These are phyloP conservation scores for Tremellales sp. DNA, from an alignment of 1,284 basidiomycete species.

Conservation along the genomic window DNA sequence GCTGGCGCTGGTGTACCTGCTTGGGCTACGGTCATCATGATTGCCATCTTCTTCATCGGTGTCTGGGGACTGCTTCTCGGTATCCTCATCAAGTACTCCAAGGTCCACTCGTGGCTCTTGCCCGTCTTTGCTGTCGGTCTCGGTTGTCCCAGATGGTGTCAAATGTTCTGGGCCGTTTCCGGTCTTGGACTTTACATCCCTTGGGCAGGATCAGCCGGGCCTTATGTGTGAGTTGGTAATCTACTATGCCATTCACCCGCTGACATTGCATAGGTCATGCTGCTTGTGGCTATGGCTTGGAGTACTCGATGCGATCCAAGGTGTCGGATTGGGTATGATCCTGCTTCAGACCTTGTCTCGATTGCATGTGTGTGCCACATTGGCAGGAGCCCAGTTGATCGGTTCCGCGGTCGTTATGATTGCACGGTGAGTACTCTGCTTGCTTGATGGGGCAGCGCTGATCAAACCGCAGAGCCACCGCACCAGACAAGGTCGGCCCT, in stretches of 20 bases:
- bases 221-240: conserved; percentile 58
- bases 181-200: conserved; percentile 68
- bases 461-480: conserved; percentile 31
- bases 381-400: conserved; percentile 70
- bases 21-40: conserved; percentile 74
- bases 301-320: conserved; percentile 85
- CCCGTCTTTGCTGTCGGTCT: conserved; percentile 90
- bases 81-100: conserved; percentile 77
- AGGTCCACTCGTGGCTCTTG: conserved; percentile 87
- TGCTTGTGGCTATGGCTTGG: conserved; percentile 90
- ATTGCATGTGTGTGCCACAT: conserved; percentile 84
- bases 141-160: conserved; percentile 88
- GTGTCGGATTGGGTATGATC: conserved; percentile 90
- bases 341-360: conserved; percentile 86
- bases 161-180: conserved; percentile 55
- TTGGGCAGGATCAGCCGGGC: conserved; percentile 77
- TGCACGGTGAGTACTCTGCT: conserved; percentile 34
- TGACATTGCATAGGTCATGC: conserved; percentile 53
- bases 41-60: conserved; percentile 76
- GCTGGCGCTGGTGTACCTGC: conserved; percentile 66
- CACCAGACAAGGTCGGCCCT: conserved; percentile 61
- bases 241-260: background rate
- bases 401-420: conserved; percentile 50
- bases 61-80: conserved; percentile 73
- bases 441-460: conserved; percentile 1